Evolutionary conservation across 2,329 filamentous ascomycete genomes (phyloP), one percentile per base, ranked within the genome.

Genomic region (Paramyrothecium roridum): DNA sequence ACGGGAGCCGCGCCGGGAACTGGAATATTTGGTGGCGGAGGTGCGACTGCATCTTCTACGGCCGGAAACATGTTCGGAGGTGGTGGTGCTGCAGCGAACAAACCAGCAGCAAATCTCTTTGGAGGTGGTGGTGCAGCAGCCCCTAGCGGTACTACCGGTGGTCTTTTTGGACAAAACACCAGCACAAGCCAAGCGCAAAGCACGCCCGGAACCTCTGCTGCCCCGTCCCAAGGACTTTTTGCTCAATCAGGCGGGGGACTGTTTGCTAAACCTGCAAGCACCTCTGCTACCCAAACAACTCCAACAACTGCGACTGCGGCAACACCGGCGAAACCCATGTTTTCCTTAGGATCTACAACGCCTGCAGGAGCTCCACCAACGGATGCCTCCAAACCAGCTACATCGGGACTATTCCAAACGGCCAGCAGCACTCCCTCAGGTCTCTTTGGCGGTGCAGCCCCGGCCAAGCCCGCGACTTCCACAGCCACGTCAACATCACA

Each of bases 351-450:
- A 53, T 83, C 81, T 19, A 83, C 80, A 2, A 83, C 81, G 37
- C 80, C 81, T 17, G 80, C 81, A 21, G 81, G 81, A 37, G 76
- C 78, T n/a, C 81, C 81, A 54, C 80, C 80, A 1, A 63, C 72
- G 6, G 73, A 71, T 53, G 59, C 65, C 21, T 61, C 67, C n/a
- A 69, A 70, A 55, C 59, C 69, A 53, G 58, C 61, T 26, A 40
- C 54, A 19, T 40, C 52, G 21, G 52, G 50, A n/a, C 22, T 56
- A 37, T 57, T 57, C 45, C 50, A 21, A 50, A 34, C 54, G 33
- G 54, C 58, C 26, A 47, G 61, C 20, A 50, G 52, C 20, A 57
- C 57, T 16, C 21, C 20, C n/a, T 59, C 61, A 22, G 59, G 59
- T 47, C 54, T 70, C 12, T 70, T 70, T 54, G 48, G 48, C 30